Conservation (phyloP, 2,329 filamentous ascomycete species). For the Aspergillus sojae region DNA sequence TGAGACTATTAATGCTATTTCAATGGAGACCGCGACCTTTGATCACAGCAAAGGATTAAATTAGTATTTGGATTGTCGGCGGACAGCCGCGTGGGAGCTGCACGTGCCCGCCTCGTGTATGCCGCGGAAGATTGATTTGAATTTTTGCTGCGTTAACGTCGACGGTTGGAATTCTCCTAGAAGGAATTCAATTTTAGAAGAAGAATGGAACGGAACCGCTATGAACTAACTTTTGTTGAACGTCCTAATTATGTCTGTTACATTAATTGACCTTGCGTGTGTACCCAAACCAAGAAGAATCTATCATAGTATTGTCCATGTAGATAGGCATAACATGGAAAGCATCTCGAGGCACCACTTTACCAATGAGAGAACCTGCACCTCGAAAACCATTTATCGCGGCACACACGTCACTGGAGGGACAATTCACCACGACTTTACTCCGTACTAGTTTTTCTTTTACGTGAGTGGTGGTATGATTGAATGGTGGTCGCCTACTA, state of each 20-base stretch:
- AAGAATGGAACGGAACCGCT: neutral
- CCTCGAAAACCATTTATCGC: neutral
- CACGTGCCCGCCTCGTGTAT: neutral
- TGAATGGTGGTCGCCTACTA: neutral
- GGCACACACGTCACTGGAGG: neutral
- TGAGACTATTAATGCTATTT: neutral
- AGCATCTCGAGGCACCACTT: neutral
- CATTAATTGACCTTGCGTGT: neutral
- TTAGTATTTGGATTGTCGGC: neutral
- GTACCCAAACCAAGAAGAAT: too few relatives aligned
- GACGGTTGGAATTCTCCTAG: neutral
- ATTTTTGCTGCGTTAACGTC: too few relatives aligned
- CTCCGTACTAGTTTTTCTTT: neutral
- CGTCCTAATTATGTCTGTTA: neutral
- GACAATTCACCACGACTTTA: neutral
- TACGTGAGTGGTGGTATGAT: conserved; percentile 4
- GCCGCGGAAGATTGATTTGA: neutral
- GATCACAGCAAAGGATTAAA: neutral
- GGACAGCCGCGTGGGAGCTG: neutral
- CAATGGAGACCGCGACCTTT: neutral
- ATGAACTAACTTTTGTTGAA: neutral
- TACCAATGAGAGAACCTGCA: too few relatives aligned
- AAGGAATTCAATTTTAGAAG: neutral
- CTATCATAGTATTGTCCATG: too few relatives aligned
- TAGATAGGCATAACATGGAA: too few relatives aligned